Evolutionary conservation across 116 monocot species (phyloP).

Genomic region (Papilionanthe hybrid): DNA sequence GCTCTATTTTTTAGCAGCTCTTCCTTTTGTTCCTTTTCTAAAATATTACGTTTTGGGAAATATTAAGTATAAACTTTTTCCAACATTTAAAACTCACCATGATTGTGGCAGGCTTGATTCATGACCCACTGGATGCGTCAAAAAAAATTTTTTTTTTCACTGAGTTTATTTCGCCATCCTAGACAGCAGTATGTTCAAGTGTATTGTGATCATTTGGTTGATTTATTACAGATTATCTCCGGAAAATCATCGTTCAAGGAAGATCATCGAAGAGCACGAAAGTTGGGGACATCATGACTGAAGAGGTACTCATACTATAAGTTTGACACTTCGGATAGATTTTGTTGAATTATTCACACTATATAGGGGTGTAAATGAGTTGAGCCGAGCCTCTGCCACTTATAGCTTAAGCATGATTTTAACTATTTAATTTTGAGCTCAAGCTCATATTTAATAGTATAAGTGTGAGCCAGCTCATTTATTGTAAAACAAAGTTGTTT

Average conservation of each 20-base stretch:
- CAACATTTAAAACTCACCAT: neutral
- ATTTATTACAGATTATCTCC: conserved; percentile 71
- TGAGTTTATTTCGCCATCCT: neutral
- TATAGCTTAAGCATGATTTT: no score
- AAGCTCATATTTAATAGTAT: no score
- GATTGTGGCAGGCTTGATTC: neutral
- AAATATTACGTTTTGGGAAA: neutral
- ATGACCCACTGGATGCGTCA: neutral
- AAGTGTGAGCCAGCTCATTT: no score
- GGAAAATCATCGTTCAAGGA: conserved; percentile 95
- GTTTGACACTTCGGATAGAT: neutral
- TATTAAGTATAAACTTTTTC: neutral
- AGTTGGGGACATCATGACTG: conserved; percentile 99
- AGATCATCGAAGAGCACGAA: conserved; percentile 96
- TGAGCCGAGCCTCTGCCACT: no score
- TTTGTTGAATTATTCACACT: no score
- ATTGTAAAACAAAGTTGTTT: no score
- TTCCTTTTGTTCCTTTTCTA: neutral
- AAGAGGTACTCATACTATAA: conserved; percentile 51
- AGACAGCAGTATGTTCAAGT: neutral
- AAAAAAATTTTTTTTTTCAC: no score
- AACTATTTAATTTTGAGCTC: no score
- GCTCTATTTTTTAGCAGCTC: neutral
- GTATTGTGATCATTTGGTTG: neutral
- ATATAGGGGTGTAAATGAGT: no score